A percentile compares a stretch with the other conserved stretches of the same genome.
Evolutionary conservation across 495 filamentous ascomycete genomes (phyloP).

Genomic region (Jackrogersella multiformis): DNA sequence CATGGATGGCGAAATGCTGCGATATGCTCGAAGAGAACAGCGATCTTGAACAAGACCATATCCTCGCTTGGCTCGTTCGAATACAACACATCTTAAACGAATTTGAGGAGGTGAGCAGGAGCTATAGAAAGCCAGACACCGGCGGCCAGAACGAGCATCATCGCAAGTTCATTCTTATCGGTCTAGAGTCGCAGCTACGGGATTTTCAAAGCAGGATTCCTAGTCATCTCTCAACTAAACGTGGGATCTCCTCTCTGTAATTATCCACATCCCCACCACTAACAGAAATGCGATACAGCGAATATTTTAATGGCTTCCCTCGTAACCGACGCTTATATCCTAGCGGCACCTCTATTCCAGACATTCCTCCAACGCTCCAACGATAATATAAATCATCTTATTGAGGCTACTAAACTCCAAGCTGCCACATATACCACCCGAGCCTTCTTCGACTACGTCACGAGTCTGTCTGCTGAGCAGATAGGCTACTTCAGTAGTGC

Average conservation of each 20-base stretch:
- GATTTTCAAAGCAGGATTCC: slow-evolving; percentile 52
- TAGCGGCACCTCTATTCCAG: slow-evolving; percentile 49
- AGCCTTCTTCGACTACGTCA: slow-evolving; percentile 45
- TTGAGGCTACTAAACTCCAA: slow-evolving; percentile 26
- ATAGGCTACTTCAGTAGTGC: slow-evolving; percentile 47
- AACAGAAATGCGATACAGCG: slow-evolving; percentile 31
- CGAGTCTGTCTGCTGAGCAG: slow-evolving; percentile 29
- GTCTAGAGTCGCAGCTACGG: slow-evolving; percentile 53
- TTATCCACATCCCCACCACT: neutral
- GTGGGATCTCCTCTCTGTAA: slow-evolving; percentile 17
- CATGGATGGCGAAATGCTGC: slow-evolving; percentile 48
- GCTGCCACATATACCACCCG: slow-evolving; percentile 31
- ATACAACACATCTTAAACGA: slow-evolving; percentile 52
- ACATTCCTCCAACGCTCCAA: slow-evolving; percentile 4
- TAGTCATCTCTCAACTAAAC: slow-evolving; percentile 30
- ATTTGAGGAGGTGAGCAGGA: slow-evolving; percentile 43
- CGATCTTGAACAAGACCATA: slow-evolving; percentile 44
- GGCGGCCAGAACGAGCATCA: slow-evolving; percentile 49
- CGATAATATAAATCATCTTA: neutral
- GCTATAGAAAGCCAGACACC: slow-evolving; percentile 32
- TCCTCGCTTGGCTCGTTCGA: slow-evolving; percentile 55
- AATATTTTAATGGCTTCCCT: slow-evolving; percentile 47
- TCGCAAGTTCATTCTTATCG: slow-evolving; percentile 50
- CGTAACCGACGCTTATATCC: slow-evolving; percentile 49
- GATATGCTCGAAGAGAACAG: slow-evolving; percentile 47